These are phyloP conservation scores for Claviceps fusiformis DNA, from an alignment of 2,329 filamentous ascomycete genomes.

Conservation along the genomic window DNA sequence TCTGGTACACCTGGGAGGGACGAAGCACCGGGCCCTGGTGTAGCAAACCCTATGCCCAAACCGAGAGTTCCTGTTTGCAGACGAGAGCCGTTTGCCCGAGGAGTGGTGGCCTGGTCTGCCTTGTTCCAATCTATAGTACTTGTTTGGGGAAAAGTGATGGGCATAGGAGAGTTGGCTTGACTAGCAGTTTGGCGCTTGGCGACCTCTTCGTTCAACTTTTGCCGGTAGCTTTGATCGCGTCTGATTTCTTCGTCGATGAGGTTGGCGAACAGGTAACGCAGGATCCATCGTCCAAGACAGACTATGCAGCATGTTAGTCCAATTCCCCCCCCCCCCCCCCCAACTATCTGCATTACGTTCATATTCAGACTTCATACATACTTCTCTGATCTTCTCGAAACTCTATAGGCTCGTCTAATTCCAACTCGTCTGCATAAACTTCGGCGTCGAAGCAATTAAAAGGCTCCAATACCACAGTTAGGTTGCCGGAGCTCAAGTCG, in stretches of 20 bases:
- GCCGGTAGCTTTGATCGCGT: slow-evolving; percentile 63
- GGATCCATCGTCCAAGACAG: slow-evolving; percentile 91
- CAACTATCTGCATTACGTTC: too few species aligned
- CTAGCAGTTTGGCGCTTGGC: slow-evolving; percentile 44
- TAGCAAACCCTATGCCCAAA: slow-evolving; percentile 64
- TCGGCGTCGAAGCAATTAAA: slow-evolving; percentile 97
- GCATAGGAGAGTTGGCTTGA: slow-evolving; percentile 44
- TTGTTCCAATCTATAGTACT: slow-evolving; percentile 22
- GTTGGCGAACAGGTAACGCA: slow-evolving; percentile 81
- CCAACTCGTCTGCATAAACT: slow-evolving; percentile 85
- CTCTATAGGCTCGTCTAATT: slow-evolving; percentile 57
- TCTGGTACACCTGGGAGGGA: slow-evolving; percentile 35
- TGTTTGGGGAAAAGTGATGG: slow-evolving; percentile 35
- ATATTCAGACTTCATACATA: slow-evolving; percentile 22
- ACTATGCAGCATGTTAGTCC: slow-evolving; percentile 37
- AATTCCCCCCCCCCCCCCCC: not conserved
- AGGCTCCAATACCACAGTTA: slow-evolving; percentile 83
- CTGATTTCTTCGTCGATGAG: slow-evolving; percentile 83
- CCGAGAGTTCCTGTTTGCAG: slow-evolving; percentile 57
- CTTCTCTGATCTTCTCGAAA: slow-evolving; percentile 91
- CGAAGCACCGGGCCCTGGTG: slow-evolving; percentile 33
- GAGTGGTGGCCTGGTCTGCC: slow-evolving; percentile 39
- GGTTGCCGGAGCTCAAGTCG: slow-evolving; percentile 79
- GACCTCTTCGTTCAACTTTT: slow-evolving; percentile 48
- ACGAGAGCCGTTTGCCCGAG: slow-evolving; percentile 51